Evolutionary conservation across 1,139 yeast genomes (phyloP).

Genomic region (Meyerozyma sp.): DNA sequence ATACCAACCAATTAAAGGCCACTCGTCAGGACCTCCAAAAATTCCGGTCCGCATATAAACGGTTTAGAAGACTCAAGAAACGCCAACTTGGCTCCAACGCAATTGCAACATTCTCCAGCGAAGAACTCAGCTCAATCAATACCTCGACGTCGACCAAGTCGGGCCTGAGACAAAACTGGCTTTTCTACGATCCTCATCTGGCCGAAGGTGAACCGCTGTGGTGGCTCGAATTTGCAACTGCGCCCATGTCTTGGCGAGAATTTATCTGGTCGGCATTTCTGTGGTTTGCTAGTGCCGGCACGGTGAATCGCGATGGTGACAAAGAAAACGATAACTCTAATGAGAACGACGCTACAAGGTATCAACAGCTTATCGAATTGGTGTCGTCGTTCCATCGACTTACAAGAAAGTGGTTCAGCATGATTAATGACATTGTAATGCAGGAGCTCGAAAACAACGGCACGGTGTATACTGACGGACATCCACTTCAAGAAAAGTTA

Average conservation of each 20-base stretch:
- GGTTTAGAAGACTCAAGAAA: slow-evolving; percentile 10
- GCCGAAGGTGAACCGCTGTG: slow-evolving; percentile 32
- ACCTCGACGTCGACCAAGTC: slow-evolving; percentile 14
- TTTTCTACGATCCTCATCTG: slow-evolving; percentile 2
- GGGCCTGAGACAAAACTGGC: slow-evolving; percentile 3
- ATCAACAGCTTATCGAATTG: slow-evolving; percentile 22
- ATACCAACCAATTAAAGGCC: slow-evolving; percentile 18
- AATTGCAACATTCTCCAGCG: slow-evolving; percentile 12
- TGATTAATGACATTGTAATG: slow-evolving; percentile 31
- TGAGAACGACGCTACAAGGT: slow-evolving; percentile 4
- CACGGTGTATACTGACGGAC: slow-evolving; percentile 6
- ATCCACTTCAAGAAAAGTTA: slow-evolving; percentile 10
- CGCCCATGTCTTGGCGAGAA: slow-evolving; percentile 59
- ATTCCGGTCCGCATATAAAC: slow-evolving; percentile 29
- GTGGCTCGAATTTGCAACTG: slow-evolving; percentile 43
- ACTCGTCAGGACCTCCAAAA: slow-evolving; percentile 35
- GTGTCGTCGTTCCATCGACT: slow-evolving; percentile 54
- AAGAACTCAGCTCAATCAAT: slow-evolving; percentile 16
- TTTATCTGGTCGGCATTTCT: slow-evolving; percentile 66
- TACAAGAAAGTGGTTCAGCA: slow-evolving; percentile 39
- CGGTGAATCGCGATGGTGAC: slow-evolving; percentile 24
- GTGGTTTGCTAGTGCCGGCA: slow-evolving; percentile 88
- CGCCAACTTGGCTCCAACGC: slow-evolving; percentile 7
- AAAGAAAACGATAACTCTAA: slow-evolving; percentile 3
- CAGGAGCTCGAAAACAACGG: slow-evolving; percentile 21